Conservation (phyloP, 2,329 filamentous ascomycete species). For the Trichocomaceae sp. region DNA sequence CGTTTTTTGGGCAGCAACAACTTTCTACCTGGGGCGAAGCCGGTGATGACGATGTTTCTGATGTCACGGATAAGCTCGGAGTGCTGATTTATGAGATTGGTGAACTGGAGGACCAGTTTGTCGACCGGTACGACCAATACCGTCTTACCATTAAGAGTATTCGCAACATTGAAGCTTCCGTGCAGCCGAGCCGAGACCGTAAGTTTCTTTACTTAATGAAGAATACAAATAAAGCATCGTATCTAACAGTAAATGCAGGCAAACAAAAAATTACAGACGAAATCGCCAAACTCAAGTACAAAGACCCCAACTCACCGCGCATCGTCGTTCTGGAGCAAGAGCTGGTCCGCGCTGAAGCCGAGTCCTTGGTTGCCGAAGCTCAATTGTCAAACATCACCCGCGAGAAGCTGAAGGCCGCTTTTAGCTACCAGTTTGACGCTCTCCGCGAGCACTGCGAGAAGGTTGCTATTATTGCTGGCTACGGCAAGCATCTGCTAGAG, state of each 20-base stretch:
- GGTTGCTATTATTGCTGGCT: conserved; percentile 94
- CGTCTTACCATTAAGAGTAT: conserved; percentile 99
- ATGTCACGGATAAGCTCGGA: conserved; percentile 97
- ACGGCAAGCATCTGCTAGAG: conserved; percentile 96
- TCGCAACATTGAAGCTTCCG: conserved; percentile 96
- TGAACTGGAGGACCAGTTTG: conserved; percentile 95
- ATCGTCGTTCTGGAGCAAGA: conserved; percentile 98
- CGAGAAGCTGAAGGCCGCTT: conserved; percentile 98
- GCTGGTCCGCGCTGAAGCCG: conserved; percentile 93
- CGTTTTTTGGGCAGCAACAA: conserved; percentile 71
- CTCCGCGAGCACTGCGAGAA: conserved; percentile 97
- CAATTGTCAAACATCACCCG: conserved; percentile 99
- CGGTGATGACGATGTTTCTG: conserved; percentile 94
- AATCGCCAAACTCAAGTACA: conserved; percentile 98
- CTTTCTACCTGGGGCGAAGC: conserved; percentile 94
- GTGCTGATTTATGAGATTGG: conserved; percentile 97
- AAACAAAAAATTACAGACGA: conserved; percentile 99
- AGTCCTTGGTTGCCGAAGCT: conserved; percentile 96
- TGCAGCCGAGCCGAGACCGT: conserved; percentile 97
- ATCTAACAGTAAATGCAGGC: conserved; percentile 46
- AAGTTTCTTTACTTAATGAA: conserved; percentile 36
- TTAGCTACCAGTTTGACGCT: conserved; percentile 96
- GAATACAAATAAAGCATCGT: neutral
- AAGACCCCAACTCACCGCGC: conserved; percentile 95
- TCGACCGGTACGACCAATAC: conserved; percentile 98